Evolutionary conservation across 2,329 filamentous ascomycete species (phyloP).

Genomic region (Aureobasidium sp.): DNA sequence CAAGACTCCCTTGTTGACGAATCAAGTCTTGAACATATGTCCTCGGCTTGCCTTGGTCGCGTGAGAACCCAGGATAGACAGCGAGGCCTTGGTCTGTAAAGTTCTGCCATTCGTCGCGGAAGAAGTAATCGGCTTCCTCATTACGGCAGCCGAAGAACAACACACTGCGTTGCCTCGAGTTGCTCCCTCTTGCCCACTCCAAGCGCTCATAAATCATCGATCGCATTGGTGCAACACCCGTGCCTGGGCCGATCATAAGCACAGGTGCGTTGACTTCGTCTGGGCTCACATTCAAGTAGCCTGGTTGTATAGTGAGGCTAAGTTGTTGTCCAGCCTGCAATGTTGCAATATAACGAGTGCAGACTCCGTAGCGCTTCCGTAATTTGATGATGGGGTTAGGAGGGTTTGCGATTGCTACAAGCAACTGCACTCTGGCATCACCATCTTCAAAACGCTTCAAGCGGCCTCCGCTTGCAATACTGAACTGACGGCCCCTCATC

Average conservation of each 20-base stretch:
- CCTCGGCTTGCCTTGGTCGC: slow-evolving; percentile 57
- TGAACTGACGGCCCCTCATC: slow-evolving; percentile 87
- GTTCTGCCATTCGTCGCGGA: slow-evolving; percentile 63
- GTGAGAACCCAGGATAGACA: slow-evolving; percentile 61
- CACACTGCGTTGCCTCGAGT: slow-evolving; percentile 32
- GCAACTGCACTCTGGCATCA: slow-evolving; percentile 27
- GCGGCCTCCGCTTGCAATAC: slow-evolving; percentile 69
- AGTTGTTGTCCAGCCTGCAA: slow-evolving; percentile 55
- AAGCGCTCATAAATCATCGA: slow-evolving; percentile 69
- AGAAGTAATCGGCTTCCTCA: slow-evolving; percentile 69
- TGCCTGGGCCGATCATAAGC: slow-evolving; percentile 76
- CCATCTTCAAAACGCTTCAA: slow-evolving; percentile 26
- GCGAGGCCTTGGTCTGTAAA: slow-evolving; percentile 42
- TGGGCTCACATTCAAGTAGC: slow-evolving; percentile 43
- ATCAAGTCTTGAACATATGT: slow-evolving; percentile 63
- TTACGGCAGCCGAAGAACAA: slow-evolving; percentile 86
- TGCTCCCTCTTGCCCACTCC: slow-evolving; percentile 28
- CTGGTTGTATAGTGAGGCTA: slow-evolving; percentile 50
- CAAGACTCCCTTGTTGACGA: slow-evolving; percentile 41
- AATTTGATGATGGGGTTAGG: slow-evolving; percentile 73
- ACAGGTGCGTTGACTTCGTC: slow-evolving; percentile 51
- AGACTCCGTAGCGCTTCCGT: slow-evolving; percentile 79
- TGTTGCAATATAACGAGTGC: slow-evolving; percentile 73
- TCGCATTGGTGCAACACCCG: slow-evolving; percentile 78
- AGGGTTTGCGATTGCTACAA: slow-evolving; percentile 32